Evolutionary conservation across 1,139 yeast species (phyloP).

Genomic region (Komagataea norvegica): DNA sequence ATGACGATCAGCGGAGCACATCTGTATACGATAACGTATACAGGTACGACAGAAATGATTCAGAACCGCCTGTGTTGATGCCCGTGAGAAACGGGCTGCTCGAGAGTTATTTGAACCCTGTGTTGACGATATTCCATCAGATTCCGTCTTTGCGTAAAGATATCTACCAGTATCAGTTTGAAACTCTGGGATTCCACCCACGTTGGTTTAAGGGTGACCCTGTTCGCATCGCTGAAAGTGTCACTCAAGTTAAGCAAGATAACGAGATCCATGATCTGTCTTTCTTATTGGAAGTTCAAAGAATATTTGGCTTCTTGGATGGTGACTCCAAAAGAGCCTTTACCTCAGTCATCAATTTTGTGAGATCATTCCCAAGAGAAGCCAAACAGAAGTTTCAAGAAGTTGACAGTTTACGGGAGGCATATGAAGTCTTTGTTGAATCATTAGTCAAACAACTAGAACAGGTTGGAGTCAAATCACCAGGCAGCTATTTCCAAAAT

Average conservation of each 20-base stretch:
- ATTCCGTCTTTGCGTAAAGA: constrained; percentile 37
- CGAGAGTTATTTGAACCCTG: constrained; percentile 36
- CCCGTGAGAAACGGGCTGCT: constrained; percentile 30
- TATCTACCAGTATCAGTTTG: constrained; percentile 32
- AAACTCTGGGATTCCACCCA: constrained; percentile 35
- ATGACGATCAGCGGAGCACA: constrained; percentile 9
- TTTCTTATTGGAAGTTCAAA: constrained; percentile 36
- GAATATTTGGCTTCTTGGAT: constrained; percentile 41
- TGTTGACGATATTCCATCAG: constrained; percentile 39
- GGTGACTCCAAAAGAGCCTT: constrained; percentile 37
- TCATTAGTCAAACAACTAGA: constrained; percentile 21
- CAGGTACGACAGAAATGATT: constrained; percentile 16
- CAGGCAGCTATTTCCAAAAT: constrained; percentile 12
- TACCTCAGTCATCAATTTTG: constrained; percentile 35
- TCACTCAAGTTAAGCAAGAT: constrained; percentile 9
- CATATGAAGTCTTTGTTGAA: constrained; percentile 26
- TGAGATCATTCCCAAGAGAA: constrained; percentile 27
- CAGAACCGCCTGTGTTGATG: constrained; percentile 33
- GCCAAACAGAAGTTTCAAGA: constrained; percentile 15
- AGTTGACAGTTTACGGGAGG: constrained; percentile 21
- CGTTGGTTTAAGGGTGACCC: constrained; percentile 42
- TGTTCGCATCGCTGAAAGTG: constrained; percentile 18
- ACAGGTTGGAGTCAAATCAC: constrained; percentile 17
- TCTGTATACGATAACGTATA: constrained; percentile 30
- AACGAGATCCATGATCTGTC: constrained; percentile 20